These are phyloP conservation scores for Pelargonium myrrhifolium DNA, from an alignment of 441 rosid species.

Conservation along the genomic window DNA sequence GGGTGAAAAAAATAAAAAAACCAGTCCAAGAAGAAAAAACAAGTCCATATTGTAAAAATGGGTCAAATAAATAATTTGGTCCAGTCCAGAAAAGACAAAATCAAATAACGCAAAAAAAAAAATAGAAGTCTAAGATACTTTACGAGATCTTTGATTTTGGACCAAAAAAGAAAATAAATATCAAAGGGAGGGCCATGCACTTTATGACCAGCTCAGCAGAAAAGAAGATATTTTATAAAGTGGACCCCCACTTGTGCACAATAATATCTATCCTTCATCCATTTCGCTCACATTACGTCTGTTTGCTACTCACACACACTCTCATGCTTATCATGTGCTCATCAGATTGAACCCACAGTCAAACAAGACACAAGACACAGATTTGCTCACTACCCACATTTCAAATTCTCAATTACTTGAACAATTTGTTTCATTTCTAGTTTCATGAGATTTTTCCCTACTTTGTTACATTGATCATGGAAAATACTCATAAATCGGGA, in stretches of 20 bases:
- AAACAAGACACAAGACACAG: too few relatives aligned
- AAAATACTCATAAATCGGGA: slow-evolving; percentile 11
- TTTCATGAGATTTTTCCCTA: neutral
- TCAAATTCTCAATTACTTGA: neutral
- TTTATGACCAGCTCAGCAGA: slow-evolving; percentile 16
- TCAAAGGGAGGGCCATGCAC: neutral
- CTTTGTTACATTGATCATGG: slow-evolving; percentile 5
- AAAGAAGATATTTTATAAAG: slow-evolving; percentile 11
- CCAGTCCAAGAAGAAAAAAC: too few relatives aligned
- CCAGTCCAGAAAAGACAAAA: too few relatives aligned
- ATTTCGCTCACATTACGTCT: neutral
- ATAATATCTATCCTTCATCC: neutral
- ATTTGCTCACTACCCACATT: neutral
- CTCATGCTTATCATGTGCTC: neutral
- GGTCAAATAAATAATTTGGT: too few relatives aligned
- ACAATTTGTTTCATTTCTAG: neutral
- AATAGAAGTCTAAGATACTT: too few relatives aligned
- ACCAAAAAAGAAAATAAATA: too few relatives aligned
- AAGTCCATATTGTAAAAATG: too few relatives aligned
- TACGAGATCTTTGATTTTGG: too few relatives aligned
- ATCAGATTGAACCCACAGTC: too few relatives aligned
- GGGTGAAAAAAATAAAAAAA: too few relatives aligned
- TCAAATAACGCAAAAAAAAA: too few relatives aligned
- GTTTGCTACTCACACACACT: neutral
- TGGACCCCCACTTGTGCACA: slow-evolving; percentile 13